Base-by-base conservation (phyloP, 768 basidiomycete species). In the Hygrophorus pudorinus region DNA sequence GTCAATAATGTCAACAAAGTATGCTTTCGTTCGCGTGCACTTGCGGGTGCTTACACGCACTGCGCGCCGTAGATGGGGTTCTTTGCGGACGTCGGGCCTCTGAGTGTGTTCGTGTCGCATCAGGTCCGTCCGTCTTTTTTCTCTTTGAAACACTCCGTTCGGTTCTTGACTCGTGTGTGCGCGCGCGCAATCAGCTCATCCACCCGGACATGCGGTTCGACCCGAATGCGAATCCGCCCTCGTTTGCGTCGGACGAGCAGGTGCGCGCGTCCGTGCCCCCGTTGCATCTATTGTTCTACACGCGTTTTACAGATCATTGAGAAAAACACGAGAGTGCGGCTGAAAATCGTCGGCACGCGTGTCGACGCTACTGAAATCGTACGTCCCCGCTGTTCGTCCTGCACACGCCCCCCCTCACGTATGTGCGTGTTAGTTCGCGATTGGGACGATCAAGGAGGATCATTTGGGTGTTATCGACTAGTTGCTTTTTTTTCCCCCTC, bases 361-460 rank as follows among this genome's bases (percentile, higher is more conserved):
- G 89, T 97, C 3, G 96, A 99, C 58, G 92, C 93, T 28, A 97
- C 92, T 17, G 93, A 98, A 64, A 96, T 99, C 53, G 92, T 93
- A 59, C 52, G 89, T 68, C 6, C 14, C 39, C 8, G 2, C 27
- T 13, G 31, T 45, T 17, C 20, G 28, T 20, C 7, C 35, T 40
- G 13, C 20, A 20, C 35, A 9, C 35, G 27, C 43, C 49, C 10
- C 30, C 39, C 48, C 36, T 10, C 16, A 13, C 14, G 21, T 42
- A 32, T 42, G n/a, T n/a, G n/a, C 38, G 13, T 14, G 41, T 5
- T 36, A 96, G 92, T 97, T 97, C 55, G 92, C 92, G 1, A 98
- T 97, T 52, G 94, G 92, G 7, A 91, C 87, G 2, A 96, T 98
- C 63, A 99, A 98, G 67, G 94, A 97, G 62, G 94, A 97, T 59